A percentile compares a stretch with the other conserved stretches of the same genome.
Conservation (phyloP, 2,329 filamentous ascomycete species). For the Triangularia verruculosa region DNA sequence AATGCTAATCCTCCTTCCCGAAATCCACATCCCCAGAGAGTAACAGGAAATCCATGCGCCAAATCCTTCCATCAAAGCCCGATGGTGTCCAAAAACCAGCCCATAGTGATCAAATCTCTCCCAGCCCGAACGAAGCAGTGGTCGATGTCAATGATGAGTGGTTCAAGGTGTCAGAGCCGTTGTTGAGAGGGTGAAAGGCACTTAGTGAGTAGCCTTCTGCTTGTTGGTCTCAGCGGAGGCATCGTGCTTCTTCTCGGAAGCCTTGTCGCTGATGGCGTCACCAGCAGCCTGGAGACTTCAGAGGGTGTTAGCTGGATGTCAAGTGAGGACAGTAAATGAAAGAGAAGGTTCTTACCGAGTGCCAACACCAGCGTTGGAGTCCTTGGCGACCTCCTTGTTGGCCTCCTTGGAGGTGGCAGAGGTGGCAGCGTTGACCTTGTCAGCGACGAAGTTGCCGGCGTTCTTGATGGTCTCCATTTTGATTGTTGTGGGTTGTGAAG, state of each 20-base stretch:
- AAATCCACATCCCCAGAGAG: conserved; percentile 1
- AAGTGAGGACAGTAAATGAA: neutral
- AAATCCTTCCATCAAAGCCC: neutral
- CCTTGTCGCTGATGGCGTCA: conserved; percentile 37
- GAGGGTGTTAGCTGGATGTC: conserved; percentile 7
- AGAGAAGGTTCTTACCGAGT: conserved; percentile 40
- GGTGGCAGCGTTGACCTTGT: conserved; percentile 50
- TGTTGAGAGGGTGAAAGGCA: conserved; percentile 4
- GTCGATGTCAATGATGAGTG: conserved; percentile 4
- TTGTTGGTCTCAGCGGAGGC: conserved; percentile 39
- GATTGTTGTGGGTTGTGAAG: conserved; percentile 25
- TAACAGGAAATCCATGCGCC: neutral
- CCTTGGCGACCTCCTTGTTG: conserved; percentile 60
- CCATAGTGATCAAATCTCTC: conserved; percentile 6
- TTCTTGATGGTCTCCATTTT: conserved; percentile 46
- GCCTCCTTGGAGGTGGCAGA: conserved; percentile 51
- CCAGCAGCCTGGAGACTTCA: conserved; percentile 32
- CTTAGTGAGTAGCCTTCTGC: conserved; percentile 39
- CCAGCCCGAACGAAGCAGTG: conserved; percentile 7
- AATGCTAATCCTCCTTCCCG: conserved; percentile 6
- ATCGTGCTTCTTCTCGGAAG: conserved; percentile 32
- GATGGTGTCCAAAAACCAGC: neutral
- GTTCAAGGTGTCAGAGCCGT: conserved; percentile 13
- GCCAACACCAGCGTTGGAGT: conserved; percentile 44
- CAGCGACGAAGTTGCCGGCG: conserved; percentile 58